Conservation (phyloP, 2,329 filamentous ascomycete species). For the Pseudogymnoascus sp. region DNA sequence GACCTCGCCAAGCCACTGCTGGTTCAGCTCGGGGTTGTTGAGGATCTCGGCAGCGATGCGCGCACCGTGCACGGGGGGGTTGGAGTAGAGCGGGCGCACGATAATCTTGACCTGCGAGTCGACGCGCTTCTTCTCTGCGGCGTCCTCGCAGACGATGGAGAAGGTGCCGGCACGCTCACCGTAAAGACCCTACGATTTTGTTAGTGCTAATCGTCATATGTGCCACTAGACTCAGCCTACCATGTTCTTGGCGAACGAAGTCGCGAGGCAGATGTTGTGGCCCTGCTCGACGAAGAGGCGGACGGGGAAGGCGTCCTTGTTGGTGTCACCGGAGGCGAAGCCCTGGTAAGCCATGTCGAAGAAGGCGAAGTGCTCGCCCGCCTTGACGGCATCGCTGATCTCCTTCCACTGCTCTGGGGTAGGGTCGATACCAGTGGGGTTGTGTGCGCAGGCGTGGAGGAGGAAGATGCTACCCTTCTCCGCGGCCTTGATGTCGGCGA, state of each 20-base stretch:
- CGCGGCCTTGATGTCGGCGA: constrained; percentile 82
- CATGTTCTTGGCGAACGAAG: constrained; percentile 99
- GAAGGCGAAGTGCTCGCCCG: constrained; percentile 83
- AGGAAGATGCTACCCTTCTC: constrained; percentile 83
- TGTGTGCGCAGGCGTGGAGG: constrained; percentile 95
- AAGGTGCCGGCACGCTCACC: constrained; percentile 97
- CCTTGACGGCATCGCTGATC: constrained; percentile 81
- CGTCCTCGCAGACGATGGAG: constrained; percentile 76
- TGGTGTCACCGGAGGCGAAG: constrained; percentile 85
- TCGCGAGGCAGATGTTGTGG: constrained; percentile 77
- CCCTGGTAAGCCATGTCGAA: constrained; percentile 99
- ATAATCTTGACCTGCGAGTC: constrained; percentile 98
- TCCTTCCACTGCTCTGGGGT: constrained; percentile 85
- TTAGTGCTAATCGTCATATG: constrained; percentile 8
- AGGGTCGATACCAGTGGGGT: constrained; percentile 93
- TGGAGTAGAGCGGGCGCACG: constrained; percentile 94
- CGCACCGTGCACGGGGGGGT: constrained; percentile 93
- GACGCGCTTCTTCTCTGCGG: constrained; percentile 88
- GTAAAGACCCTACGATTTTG: constrained; percentile 66
- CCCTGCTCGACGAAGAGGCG: constrained; percentile 90
- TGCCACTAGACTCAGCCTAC: constrained; percentile 34
- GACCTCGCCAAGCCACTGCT: constrained; percentile 93
- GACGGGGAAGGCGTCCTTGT: constrained; percentile 88
- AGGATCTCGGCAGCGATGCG: constrained; percentile 90
- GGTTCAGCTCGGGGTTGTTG: constrained; percentile 72